Evolutionary conservation across 306 rosid genomes (phyloP).

Genomic region (Psophocarpus tetragonolobus): DNA sequence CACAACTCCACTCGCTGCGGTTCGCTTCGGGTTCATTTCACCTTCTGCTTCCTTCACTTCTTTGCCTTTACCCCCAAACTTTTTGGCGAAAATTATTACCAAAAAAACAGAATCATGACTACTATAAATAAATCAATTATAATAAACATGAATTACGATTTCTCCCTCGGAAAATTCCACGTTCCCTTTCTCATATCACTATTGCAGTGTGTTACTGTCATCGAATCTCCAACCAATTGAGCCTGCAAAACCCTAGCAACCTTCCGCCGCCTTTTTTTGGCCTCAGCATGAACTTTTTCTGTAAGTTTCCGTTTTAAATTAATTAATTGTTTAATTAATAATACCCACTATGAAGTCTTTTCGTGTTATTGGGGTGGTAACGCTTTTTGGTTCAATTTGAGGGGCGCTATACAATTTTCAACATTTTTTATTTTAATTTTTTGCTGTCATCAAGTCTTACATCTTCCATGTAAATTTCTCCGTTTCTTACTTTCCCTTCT

Average conservation of each 20-base stretch:
- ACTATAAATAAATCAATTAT: neutral
- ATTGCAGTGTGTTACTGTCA: constrained; percentile 33
- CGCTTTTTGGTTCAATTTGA: constrained; percentile 25
- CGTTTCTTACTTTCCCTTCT: too few relatives aligned
- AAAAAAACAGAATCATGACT: neutral
- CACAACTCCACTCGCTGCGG: constrained; percentile 14
- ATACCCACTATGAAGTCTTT: constrained; percentile 8
- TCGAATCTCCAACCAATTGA: constrained; percentile 44
- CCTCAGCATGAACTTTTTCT: constrained; percentile 25
- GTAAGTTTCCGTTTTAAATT: constrained; percentile 43
- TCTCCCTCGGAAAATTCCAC: constrained; percentile 14
- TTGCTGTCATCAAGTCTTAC: constrained; percentile 19
- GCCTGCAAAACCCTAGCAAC: constrained; percentile 62
- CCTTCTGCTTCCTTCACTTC: constrained; percentile 39
- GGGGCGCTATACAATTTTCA: neutral
- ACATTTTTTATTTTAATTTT: neutral
- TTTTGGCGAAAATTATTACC: constrained; percentile 21
- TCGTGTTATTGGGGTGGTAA: neutral
- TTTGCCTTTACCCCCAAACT: constrained; percentile 34
- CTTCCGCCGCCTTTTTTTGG: constrained; percentile 52
- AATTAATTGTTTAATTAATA: constrained; percentile 11
- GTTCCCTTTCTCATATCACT: constrained; percentile 6
- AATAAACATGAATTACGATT: neutral
- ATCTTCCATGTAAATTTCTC: neutral
- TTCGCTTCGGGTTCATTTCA: constrained; percentile 32